phyloP scores from a whole-genome alignment of 2,329 filamentous ascomycete genomes.

The Escovopsis sp. region DNA sequence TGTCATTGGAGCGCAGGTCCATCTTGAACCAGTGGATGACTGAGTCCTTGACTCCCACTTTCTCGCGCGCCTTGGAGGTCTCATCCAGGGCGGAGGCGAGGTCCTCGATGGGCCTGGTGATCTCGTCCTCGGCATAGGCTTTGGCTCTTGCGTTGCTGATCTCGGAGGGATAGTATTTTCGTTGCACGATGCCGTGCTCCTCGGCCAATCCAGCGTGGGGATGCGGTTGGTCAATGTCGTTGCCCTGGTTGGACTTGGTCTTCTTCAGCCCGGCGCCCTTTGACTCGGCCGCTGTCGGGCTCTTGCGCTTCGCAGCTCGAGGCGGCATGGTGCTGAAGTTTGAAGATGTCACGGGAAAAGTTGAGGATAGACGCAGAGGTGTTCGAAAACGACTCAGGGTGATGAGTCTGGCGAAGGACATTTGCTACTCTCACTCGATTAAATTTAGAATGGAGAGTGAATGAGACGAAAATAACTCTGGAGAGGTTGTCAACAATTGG shows the following conservation, averaged over 20 bases:
- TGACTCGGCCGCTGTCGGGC: slow-evolving; percentile 8
- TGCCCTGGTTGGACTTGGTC: slow-evolving; percentile 15
- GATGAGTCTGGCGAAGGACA: slow-evolving; percentile 1
- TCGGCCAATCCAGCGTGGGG: slow-evolving; percentile 31
- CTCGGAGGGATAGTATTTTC: slow-evolving; percentile 70
- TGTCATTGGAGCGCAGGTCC: slow-evolving; percentile 62
- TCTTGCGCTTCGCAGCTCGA: slow-evolving; percentile 16
- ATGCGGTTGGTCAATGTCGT: slow-evolving; percentile 30
- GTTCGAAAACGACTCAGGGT: neutral
- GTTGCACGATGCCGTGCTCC: slow-evolving; percentile 48
- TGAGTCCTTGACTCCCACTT: slow-evolving; percentile 39
- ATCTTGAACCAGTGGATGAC: slow-evolving; percentile 88
- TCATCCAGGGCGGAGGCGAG: slow-evolving; percentile 46
- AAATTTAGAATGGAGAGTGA: too few relatives aligned
- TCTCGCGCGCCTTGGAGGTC: slow-evolving; percentile 39
- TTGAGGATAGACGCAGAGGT: neutral
- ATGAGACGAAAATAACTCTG: too few relatives aligned
- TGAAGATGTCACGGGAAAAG: neutral
- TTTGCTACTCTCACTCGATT: neutral
- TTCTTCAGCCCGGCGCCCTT: slow-evolving; percentile 18
- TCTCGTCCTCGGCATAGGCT: slow-evolving; percentile 54
- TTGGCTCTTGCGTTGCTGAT: slow-evolving; percentile 69
- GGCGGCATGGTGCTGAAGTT: slow-evolving; percentile 14
- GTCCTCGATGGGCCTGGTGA: slow-evolving; percentile 59
- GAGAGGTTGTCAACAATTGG: too few relatives aligned